Evolutionary conservation across 164 flowering plant genomes (phyloP).

Genomic region (Platanus orientalis): DNA sequence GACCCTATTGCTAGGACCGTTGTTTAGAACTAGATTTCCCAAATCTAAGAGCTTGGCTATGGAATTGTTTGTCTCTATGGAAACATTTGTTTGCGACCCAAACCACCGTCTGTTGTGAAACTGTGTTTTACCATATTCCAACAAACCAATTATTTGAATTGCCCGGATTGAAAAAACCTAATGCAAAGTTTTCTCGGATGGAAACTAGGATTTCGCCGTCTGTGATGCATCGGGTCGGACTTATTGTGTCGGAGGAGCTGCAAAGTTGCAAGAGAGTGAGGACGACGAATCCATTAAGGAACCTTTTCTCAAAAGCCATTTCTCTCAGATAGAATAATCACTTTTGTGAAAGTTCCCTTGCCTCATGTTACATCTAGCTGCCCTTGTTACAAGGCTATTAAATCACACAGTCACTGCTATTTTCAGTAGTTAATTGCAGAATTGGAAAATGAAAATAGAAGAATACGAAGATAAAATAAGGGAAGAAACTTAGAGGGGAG

Average conservation of each 20-base stretch:
- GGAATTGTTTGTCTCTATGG: background rate
- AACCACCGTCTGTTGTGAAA: background rate
- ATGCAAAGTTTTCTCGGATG: background rate
- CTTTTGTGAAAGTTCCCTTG: too few species aligned
- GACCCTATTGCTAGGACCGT: background rate
- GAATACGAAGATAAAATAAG: too few species aligned
- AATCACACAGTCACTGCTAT: too few species aligned
- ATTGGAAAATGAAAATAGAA: too few species aligned
- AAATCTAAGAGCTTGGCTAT: background rate
- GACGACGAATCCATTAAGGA: too few species aligned
- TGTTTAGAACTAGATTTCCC: background rate
- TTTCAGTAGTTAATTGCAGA: too few species aligned
- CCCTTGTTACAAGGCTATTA: too few species aligned
- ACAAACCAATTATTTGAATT: constrained; percentile 4
- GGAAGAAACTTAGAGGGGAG: too few species aligned
- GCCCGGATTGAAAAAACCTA: constrained; percentile 15
- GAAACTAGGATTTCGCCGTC: constrained; percentile 6
- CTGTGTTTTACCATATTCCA: constrained; percentile 11
- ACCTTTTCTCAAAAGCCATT: too few species aligned
- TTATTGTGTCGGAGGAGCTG: background rate
- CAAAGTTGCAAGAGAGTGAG: too few species aligned
- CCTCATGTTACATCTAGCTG: too few species aligned
- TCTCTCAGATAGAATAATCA: too few species aligned
- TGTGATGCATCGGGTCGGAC: background rate
- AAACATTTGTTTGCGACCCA: constrained; percentile 14